Evolutionary conservation across 1,284 basidiomycete genomes (phyloP).

Genomic region (Sporisorium reilianum): DNA sequence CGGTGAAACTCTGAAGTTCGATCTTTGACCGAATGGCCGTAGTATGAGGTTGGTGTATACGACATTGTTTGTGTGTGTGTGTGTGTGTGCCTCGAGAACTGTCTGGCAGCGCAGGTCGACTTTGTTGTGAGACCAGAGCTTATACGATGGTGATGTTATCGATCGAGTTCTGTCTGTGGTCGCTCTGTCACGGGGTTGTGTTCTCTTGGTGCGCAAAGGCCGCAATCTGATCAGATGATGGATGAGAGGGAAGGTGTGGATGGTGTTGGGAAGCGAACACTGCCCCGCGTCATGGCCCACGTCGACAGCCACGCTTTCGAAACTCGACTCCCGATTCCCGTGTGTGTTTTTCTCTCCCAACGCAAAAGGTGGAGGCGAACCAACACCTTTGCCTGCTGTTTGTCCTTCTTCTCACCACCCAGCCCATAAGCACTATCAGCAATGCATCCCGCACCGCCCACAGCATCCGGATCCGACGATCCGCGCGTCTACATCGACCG

Average conservation of each 20-base stretch:
- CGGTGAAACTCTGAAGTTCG: conserved; percentile 64
- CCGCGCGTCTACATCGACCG: conserved; percentile 77
- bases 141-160: not conserved
- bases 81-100: not conserved
- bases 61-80: conserved; percentile 58
- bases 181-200: not conserved
- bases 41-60: conserved; percentile 54
- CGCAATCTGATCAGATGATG: not conserved
- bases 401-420: not conserved
- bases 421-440: not conserved
- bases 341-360: not conserved
- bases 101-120: not conserved
- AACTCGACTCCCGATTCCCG: conserved; percentile 15
- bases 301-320: not conserved
- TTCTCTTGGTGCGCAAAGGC: not conserved
- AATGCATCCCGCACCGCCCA: conserved; percentile 39
- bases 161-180: not conserved
- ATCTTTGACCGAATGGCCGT: conserved; percentile 61
- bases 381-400: not conserved
- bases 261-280: conserved; percentile 3
- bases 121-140: not conserved
- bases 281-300: conserved; percentile 7
- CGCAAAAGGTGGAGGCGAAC: conserved; percentile 11
- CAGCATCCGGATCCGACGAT: conserved; percentile 37
- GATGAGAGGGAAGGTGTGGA: not conserved